These are phyloP conservation scores for Starmera amethionina DNA, from an alignment of 805 yeast species.

Conservation along the genomic window DNA sequence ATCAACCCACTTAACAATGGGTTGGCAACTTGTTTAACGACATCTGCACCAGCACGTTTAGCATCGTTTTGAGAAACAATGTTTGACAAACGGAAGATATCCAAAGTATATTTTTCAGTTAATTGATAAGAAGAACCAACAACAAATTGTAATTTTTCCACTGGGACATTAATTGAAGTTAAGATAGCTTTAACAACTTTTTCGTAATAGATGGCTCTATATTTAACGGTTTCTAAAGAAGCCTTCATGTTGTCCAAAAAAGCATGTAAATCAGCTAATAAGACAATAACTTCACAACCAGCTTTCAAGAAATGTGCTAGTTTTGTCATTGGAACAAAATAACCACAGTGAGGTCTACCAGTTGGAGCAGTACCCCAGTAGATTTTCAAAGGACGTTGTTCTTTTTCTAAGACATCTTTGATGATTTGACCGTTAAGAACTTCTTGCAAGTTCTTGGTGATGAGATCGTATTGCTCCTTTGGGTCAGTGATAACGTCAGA, in stretches of 20 bases:
- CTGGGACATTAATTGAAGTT: slow-evolving; percentile 80
- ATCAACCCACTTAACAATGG: slow-evolving; percentile 90
- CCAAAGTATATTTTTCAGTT: slow-evolving; percentile 71
- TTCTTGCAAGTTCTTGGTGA: slow-evolving; percentile 85
- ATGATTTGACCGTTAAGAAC: slow-evolving; percentile 82
- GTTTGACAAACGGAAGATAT: slow-evolving; percentile 78
- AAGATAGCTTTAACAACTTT: slow-evolving; percentile 75
- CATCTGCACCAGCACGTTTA: slow-evolving; percentile 99
- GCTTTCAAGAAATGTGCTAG: slow-evolving; percentile 91
- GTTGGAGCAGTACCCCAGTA: slow-evolving; percentile 99
- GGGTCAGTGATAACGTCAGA: slow-evolving; percentile 32
- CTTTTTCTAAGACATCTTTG: slow-evolving; percentile 69
- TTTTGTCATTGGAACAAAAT: slow-evolving; percentile 96
- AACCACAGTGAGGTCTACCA: slow-evolving; percentile 97
- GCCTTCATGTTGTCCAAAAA: slow-evolving; percentile 98
- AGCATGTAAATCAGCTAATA: slow-evolving; percentile 94
- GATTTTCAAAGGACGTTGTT: slow-evolving; percentile 72
- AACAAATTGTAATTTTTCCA: slow-evolving; percentile 76
- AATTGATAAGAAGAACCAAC: slow-evolving; percentile 89
- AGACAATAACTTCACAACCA: slow-evolving; percentile 87
- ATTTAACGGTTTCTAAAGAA: slow-evolving; percentile 79
- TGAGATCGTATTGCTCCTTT: slow-evolving; percentile 57
- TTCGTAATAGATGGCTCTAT: slow-evolving; percentile 89
- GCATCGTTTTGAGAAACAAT: slow-evolving; percentile 90
- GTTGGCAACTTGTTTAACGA: slow-evolving; percentile 92